A percentile compares a stretch with the other conserved stretches of the same genome.
Conservation (phyloP, 78 protist species). For the Dictyostelium firmibasis region DNA sequence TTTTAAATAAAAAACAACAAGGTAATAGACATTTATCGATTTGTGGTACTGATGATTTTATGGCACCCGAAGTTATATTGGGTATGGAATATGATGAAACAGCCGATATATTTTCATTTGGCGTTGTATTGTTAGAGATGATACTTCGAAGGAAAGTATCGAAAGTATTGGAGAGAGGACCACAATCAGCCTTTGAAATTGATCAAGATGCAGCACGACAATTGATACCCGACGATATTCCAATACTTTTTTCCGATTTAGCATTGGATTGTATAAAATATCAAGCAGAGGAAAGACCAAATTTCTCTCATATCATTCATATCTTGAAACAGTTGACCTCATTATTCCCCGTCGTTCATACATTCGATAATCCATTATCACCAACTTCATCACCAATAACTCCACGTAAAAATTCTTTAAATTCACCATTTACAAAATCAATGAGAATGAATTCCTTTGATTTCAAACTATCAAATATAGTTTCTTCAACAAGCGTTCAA, state of each 20-base stretch:
- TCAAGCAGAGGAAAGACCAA: constrained; percentile 45
- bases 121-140: constrained; percentile 53
- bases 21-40: constrained; percentile 63
- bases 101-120: constrained; percentile 79
- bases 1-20: constrained; percentile 36
- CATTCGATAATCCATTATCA: constrained; percentile 59
- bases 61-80: constrained; percentile 68
- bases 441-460: constrained; percentile 17
- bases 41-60: constrained; percentile 57
- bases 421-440: neutral
- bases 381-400: constrained; percentile 55
- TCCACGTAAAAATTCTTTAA: constrained; percentile 56
- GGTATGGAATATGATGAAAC: constrained; percentile 77
- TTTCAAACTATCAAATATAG: neutral
- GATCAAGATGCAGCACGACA: constrained; percentile 44
- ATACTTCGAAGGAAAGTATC: constrained; percentile 42
- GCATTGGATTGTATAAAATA: constrained; percentile 61
- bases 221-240: constrained; percentile 44
- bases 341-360: constrained; percentile 22
- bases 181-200: constrained; percentile 67
- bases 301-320: constrained; percentile 54
- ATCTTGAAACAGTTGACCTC: constrained; percentile 37
- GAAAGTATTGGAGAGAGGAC: constrained; percentile 55
- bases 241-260: constrained; percentile 40
- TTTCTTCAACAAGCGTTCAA: neutral